These are phyloP conservation scores for Botrytis medusae DNA, from an alignment of 2,329 filamentous ascomycete species.

Conservation along the genomic window DNA sequence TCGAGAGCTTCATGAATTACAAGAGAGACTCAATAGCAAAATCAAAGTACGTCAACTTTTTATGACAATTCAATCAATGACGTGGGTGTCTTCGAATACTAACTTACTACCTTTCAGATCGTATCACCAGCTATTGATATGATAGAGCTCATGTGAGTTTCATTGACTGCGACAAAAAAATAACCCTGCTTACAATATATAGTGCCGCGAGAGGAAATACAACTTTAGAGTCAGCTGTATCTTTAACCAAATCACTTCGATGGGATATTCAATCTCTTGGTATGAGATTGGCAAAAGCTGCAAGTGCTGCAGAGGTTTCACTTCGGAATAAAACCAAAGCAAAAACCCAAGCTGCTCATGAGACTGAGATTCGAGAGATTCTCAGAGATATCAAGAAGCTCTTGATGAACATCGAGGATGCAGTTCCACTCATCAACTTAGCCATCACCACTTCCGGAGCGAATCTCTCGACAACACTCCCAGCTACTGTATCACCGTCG, in stretches of 20 bases:
- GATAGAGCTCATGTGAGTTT: constrained; percentile 77
- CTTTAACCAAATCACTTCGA: constrained; percentile 78
- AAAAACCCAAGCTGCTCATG: constrained; percentile 55
- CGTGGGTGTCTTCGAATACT: neutral
- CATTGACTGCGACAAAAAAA: constrained; percentile 39
- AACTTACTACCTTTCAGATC: constrained; percentile 53
- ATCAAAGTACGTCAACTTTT: constrained; percentile 61
- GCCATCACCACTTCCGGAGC: constrained; percentile 94
- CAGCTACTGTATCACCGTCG: constrained; percentile 83
- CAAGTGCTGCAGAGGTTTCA: constrained; percentile 58
- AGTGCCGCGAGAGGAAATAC: constrained; percentile 73
- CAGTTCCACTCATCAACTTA: constrained; percentile 86
- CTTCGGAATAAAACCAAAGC: constrained; percentile 46
- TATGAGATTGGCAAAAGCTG: constrained; percentile 69
- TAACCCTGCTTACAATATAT: constrained; percentile 25
- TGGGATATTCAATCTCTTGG: constrained; percentile 81
- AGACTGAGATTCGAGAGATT: constrained; percentile 66
- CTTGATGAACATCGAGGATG: constrained; percentile 79
- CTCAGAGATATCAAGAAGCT: constrained; percentile 73
- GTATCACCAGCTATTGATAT: constrained; percentile 89
- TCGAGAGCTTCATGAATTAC: constrained; percentile 66
- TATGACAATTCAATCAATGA: neutral
- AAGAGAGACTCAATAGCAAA: constrained; percentile 76
- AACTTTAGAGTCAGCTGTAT: constrained; percentile 79
- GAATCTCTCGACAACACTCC: constrained; percentile 75